Base-by-base conservation (phyloP, 108 stramenopile genomes). In the Epipyxis sp. region DNA sequence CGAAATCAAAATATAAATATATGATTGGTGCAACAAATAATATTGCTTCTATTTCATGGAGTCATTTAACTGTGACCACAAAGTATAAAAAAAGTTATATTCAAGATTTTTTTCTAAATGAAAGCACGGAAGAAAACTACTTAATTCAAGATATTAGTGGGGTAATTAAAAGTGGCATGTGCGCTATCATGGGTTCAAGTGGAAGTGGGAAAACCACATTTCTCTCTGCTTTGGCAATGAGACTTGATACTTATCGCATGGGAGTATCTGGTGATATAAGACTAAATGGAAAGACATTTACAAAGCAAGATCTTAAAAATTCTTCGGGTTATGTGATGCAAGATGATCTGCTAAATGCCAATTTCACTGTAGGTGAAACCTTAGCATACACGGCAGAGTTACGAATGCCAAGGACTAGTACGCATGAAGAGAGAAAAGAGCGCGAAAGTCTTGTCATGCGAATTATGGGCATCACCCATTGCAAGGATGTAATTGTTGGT, bases 151-250 rank as follows among this genome's bases (percentile, higher is more conserved):
- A 25, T 20, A 25, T 57, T 16, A 57, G 54, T 20, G 54, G 54
- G 16, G 20, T 20, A 57, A 20, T 57, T 25, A 20, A 25, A 16
- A 25, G 54, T 57, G 54, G 54, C 16, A 20, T 57, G 16, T 57
- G 54, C 45, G 54, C 50, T 10, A 50, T 80, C 20, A 76, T 76
- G 72, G 79, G 79, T 1, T 10, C n/a, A 2, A 44, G 44, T 20
- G 78, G 78, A 30, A 34, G 40, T 25, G 78, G 78, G 2, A 78
- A 78, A 42, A 65, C 78, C 20, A 78, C 78, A 0, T 39, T 78
- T n/a, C n/a, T 78, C 68, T 29, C n/a, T 35, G 25, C n/a, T 6
- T 35, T 76, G 76, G 76, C 76, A 0, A n/a, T 58, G 76, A 29
- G 76, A 16, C 54, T 57, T 25, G 25, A 57, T 25, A 57, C 54